Conservation (phyloP, 2,329 filamentous ascomycete genomes). For the Colletotrichum eremochloae region DNA sequence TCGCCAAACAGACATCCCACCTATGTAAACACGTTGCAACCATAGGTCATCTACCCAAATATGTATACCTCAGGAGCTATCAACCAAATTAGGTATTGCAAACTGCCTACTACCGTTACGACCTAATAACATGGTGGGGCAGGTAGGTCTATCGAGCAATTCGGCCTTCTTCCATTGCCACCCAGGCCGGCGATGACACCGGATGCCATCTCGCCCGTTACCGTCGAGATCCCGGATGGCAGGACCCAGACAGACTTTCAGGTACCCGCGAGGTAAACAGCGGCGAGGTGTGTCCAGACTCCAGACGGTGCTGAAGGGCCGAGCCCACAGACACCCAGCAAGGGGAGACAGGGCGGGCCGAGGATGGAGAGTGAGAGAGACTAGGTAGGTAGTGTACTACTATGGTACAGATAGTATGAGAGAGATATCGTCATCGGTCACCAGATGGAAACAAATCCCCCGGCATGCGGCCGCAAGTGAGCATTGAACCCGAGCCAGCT, state of each 20-base stretch:
- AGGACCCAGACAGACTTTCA: constrained; percentile 30
- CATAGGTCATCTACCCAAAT: background rate
- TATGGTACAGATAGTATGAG: background rate
- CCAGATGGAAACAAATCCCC: constrained; percentile 3
- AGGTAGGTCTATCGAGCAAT: background rate
- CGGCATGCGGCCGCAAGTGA: too few relatives aligned
- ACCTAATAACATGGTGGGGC: background rate
- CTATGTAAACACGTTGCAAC: background rate
- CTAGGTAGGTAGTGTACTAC: too few relatives aligned
- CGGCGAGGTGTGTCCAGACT: background rate
- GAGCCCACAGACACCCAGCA: background rate
- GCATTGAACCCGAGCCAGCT: too few relatives aligned
- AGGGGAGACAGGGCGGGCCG: background rate
- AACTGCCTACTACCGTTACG: too few relatives aligned
- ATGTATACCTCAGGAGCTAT: too few relatives aligned
- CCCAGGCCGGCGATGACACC: constrained; percentile 1
- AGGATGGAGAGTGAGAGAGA: background rate
- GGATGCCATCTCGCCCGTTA: constrained; percentile 18
- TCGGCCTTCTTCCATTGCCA: background rate
- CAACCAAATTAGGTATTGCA: too few relatives aligned
- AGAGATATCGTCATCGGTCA: constrained; percentile 20
- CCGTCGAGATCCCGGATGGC: constrained; percentile 23
- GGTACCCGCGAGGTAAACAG: constrained; percentile 37
- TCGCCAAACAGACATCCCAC: background rate
- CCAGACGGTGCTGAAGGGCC: background rate